A percentile compares a stretch with the other conserved stretches of the same genome.
Conservation (phyloP, 441 rosid species). For the Syzygium malaccense region DNA sequence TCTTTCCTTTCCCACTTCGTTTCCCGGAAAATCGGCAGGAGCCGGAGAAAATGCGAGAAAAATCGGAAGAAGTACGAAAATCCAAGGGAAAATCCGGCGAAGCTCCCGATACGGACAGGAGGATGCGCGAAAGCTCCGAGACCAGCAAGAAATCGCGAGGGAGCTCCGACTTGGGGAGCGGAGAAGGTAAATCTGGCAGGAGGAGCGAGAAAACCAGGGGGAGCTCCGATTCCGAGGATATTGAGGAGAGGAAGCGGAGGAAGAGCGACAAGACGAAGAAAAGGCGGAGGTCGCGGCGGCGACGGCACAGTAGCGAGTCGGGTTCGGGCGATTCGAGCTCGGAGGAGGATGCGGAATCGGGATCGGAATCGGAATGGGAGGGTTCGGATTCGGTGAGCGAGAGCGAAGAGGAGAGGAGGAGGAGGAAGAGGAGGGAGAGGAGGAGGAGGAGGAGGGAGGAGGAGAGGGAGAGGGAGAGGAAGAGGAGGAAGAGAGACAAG, state of each 20-base stretch:
- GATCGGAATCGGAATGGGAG: not conserved
- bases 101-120: not conserved
- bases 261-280: constrained; percentile 23
- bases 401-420: constrained; percentile 27
- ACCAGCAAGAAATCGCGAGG: not conserved
- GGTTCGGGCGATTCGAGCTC: constrained; percentile 31
- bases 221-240: constrained; percentile 18
- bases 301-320: constrained; percentile 24
- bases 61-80: constrained; percentile 15
- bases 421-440: constrained; percentile 1
- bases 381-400: constrained; percentile 7
- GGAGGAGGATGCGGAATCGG: constrained; percentile 3
- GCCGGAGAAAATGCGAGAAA: constrained; percentile 2
- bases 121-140: not conserved
- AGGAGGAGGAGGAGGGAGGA: constrained; percentile 5
- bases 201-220: constrained; percentile 17
- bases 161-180: constrained; percentile 17
- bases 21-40: constrained; percentile 33
- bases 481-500: constrained; percentile 20
- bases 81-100: constrained; percentile 12
- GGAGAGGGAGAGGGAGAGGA: constrained; percentile 12
- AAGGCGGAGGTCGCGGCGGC: constrained; percentile 34
- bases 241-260: constrained; percentile 12
- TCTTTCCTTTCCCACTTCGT: not conserved
- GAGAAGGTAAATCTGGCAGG: constrained; percentile 22